These are phyloP conservation scores for Dryas alaskensis DNA, from an alignment of 306 rosid genomes.

Conservation along the genomic window DNA sequence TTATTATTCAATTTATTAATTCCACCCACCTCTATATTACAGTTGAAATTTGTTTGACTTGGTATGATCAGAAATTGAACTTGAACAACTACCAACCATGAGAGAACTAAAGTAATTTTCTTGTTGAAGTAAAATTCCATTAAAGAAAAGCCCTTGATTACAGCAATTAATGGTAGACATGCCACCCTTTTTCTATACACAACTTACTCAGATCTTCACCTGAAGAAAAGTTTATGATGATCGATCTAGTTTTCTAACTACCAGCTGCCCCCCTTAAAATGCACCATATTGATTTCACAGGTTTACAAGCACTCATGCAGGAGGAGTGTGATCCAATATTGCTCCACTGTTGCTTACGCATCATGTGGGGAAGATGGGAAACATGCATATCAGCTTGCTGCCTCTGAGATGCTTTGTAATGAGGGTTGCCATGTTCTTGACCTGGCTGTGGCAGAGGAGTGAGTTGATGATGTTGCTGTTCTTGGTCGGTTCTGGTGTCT, in stretches of 20 bases:
- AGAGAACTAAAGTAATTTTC: background rate
- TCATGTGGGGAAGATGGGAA: slow-evolving; percentile 36
- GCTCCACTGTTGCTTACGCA: slow-evolving; percentile 44
- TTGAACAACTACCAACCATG: background rate
- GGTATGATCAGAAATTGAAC: background rate
- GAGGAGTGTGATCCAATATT: slow-evolving; percentile 5
- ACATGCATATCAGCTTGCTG: slow-evolving; percentile 46
- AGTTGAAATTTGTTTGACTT: background rate
- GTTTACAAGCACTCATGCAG: slow-evolving; percentile 31
- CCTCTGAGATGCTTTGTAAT: slow-evolving; percentile 72
- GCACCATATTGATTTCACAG: slow-evolving; percentile 32
- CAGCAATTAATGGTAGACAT: slow-evolving; percentile 10
- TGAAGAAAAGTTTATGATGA: slow-evolving; percentile 11
- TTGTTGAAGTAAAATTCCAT: slow-evolving; percentile 12
- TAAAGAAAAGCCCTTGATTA: background rate
- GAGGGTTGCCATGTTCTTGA: slow-evolving; percentile 88
- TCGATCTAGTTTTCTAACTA: slow-evolving; percentile 11
- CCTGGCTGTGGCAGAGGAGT: slow-evolving; percentile 43
- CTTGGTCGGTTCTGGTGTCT: slow-evolving; percentile 54
- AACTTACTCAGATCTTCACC: slow-evolving; percentile 12
- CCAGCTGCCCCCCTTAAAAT: slow-evolving; percentile 29
- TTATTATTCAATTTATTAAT: no score
- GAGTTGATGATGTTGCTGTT: slow-evolving; percentile 40
- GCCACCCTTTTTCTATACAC: slow-evolving; percentile 20
- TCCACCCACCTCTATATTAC: background rate